These are phyloP conservation scores for Helianthus annuus DNA, from an alignment of 129 eudicot species.

Conservation along the genomic window DNA sequence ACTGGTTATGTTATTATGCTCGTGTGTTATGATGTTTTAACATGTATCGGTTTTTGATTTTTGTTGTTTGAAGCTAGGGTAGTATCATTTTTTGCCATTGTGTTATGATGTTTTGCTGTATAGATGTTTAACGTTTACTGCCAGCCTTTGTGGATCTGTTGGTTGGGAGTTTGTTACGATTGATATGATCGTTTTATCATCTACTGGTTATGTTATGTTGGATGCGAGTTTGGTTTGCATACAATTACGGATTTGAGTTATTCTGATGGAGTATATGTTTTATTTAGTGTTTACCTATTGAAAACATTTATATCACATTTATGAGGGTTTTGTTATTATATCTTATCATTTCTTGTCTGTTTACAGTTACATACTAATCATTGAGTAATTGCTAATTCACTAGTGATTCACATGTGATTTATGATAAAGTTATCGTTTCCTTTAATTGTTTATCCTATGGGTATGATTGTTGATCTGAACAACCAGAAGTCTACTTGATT, in stretches of 20 bases:
- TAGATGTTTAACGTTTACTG: too few relatives aligned
- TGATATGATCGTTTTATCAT: neutral
- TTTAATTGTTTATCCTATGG: neutral
- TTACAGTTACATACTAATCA: neutral
- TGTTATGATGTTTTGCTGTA: too few relatives aligned
- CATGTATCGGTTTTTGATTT: too few relatives aligned
- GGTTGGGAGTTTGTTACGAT: neutral
- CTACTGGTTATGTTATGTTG: neutral
- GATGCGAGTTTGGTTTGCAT: neutral
- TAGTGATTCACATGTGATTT: neutral
- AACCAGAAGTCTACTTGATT: neutral
- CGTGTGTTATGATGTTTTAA: too few relatives aligned
- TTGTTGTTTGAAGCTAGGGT: too few relatives aligned
- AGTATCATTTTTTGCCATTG: too few relatives aligned
- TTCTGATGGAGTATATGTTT: neutral
- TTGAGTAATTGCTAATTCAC: neutral
- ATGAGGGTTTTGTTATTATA: neutral
- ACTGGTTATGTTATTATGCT: too few relatives aligned
- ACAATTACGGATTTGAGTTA: neutral
- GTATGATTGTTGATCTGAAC: conserved; percentile 2
- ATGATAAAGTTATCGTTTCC: neutral
- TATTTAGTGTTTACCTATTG: neutral
- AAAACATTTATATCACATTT: neutral
- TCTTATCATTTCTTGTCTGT: neutral
- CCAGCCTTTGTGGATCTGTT: too few relatives aligned